Evolutionary conservation across 306 rosid genomes (phyloP).

Genomic region (Lithocarpus polystachyus): DNA sequence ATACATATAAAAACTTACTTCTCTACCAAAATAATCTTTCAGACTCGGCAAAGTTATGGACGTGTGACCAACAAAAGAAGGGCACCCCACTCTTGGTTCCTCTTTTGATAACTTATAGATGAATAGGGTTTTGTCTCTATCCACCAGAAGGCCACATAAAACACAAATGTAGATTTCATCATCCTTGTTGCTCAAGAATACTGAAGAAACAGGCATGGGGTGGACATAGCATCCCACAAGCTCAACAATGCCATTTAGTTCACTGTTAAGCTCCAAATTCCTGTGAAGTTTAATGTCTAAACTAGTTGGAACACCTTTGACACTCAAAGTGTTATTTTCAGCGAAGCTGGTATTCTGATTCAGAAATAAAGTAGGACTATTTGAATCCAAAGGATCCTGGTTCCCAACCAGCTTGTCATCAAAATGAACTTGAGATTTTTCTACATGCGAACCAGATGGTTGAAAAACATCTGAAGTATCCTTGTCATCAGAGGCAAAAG

Average conservation of each 20-base stretch:
- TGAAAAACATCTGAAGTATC: constrained; percentile 4
- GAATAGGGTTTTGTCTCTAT: constrained; percentile 50
- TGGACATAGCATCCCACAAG: constrained; percentile 75
- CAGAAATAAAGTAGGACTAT: constrained; percentile 22
- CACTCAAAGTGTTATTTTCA: constrained; percentile 28
- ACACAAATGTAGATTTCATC: constrained; percentile 61
- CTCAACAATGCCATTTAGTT: constrained; percentile 40
- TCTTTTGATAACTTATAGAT: constrained; percentile 55
- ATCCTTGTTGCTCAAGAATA: constrained; percentile 43
- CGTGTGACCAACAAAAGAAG: constrained; percentile 69
- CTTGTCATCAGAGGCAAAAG: constrained; percentile 15
- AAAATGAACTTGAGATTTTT: constrained; percentile 32
- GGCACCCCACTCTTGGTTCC: constrained; percentile 56
- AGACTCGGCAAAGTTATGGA: constrained; percentile 49
- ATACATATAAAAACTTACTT: constrained; percentile 50
- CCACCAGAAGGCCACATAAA: constrained; percentile 50
- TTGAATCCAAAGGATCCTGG: constrained; percentile 25
- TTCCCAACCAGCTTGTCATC: constrained; percentile 33
- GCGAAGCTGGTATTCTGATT: constrained; percentile 22
- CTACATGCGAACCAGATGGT: constrained; percentile 30
- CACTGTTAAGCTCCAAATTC: constrained; percentile 34
- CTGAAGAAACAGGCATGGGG: constrained; percentile 65
- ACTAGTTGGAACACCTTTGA: constrained; percentile 32
- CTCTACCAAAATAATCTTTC: constrained; percentile 43
- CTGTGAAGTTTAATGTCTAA: constrained; percentile 30